These are phyloP conservation scores for Bullera alba DNA, from an alignment of 768 basidiomycete genomes.

Conservation along the genomic window DNA sequence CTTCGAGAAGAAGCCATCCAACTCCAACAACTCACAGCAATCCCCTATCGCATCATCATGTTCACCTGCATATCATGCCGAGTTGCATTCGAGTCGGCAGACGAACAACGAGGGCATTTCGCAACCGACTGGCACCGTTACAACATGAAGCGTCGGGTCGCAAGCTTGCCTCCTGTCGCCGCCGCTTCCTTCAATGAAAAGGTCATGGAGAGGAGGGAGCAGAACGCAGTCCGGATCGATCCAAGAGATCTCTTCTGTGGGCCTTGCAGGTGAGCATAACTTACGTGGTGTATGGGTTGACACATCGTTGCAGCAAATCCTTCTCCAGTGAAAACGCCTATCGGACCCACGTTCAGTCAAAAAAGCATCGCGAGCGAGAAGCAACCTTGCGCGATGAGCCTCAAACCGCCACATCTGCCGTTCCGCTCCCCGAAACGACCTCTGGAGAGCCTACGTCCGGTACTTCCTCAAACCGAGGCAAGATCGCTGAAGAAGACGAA, in stretches of 20 bases:
- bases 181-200: slow-evolving; percentile 76
- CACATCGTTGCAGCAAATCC: slow-evolving; percentile 61
- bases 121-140: slow-evolving; percentile 92
- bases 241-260: slow-evolving; percentile 59
- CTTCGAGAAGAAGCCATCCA: no score
- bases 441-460: background rate
- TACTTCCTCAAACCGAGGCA: slow-evolving; percentile 46
- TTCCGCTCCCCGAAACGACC: no score
- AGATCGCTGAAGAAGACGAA: slow-evolving; percentile 6
- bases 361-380: slow-evolving; percentile 77
- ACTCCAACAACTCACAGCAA: no score
- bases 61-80: slow-evolving; percentile 89
- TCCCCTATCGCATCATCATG: no score
- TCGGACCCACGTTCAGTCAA: slow-evolving; percentile 76
- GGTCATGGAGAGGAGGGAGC: slow-evolving; percentile 66
- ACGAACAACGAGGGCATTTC: slow-evolving; percentile 83
- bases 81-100: slow-evolving; percentile 73
- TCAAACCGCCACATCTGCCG: no score
- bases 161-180: slow-evolving; percentile 77
- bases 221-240: slow-evolving; percentile 64
- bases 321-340: slow-evolving; percentile 88
- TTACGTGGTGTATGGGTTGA: slow-evolving; percentile 3
- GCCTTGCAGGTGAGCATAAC: slow-evolving; percentile 66
- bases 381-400: no score
- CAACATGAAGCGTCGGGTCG: slow-evolving; percentile 94